Conservation (phyloP, 768 basidiomycete species). For the Mycena metata region DNA sequence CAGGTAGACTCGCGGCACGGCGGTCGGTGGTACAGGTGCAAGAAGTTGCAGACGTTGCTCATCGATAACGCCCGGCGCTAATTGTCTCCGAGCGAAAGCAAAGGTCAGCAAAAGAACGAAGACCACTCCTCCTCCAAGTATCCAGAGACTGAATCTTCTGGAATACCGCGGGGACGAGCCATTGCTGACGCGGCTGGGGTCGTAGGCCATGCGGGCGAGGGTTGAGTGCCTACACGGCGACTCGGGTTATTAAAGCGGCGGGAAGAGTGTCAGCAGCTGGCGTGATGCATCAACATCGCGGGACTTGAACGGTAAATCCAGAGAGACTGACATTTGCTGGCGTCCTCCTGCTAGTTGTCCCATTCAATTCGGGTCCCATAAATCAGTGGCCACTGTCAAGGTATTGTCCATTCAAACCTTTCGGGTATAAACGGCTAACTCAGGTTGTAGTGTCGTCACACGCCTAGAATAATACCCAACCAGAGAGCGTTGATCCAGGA, state of each 20-base stretch:
- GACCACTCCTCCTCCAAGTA: slow-evolving; percentile 14
- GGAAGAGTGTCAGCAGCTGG: neutral
- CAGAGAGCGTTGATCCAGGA: too few species aligned
- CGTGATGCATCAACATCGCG: neutral
- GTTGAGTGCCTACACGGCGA: neutral
- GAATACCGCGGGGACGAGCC: slow-evolving; percentile 6
- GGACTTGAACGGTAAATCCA: too few species aligned
- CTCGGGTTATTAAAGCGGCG: neutral
- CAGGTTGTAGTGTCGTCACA: too few species aligned
- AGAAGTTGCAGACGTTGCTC: slow-evolving; percentile 3
- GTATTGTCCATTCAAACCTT: too few species aligned
- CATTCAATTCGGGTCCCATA: too few species aligned
- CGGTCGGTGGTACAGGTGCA: slow-evolving; percentile 5
- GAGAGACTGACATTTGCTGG: too few species aligned
- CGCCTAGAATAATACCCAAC: too few species aligned
- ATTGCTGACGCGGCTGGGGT: slow-evolving; percentile 6
- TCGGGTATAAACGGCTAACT: too few species aligned
- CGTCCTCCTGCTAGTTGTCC: too few species aligned
- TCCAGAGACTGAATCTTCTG: slow-evolving; percentile 19
- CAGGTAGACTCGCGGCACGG: slow-evolving; percentile 21
- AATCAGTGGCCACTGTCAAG: too few species aligned
- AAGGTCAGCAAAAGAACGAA: slow-evolving; percentile 3
- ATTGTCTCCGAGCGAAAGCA: slow-evolving; percentile 15
- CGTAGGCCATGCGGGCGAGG: slow-evolving; percentile 21
- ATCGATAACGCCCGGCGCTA: neutral